Percentiles rank a stretch among this genome's conserved stretches.
phyloP scores from a whole-genome alignment of 805 yeast genomes.

The Candida awuae region DNA sequence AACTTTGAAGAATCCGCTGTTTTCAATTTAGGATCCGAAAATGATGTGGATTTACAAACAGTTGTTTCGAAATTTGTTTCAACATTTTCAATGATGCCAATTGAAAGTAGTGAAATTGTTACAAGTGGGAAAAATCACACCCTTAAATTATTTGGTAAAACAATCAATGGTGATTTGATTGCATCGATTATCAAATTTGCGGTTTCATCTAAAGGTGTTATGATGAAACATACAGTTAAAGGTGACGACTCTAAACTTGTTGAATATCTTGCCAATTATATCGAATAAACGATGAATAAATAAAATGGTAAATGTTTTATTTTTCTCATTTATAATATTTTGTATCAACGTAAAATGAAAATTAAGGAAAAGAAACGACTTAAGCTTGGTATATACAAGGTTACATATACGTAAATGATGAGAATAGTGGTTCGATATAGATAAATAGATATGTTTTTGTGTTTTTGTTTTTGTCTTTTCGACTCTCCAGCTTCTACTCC shows the following conservation, averaged over 20 bases:
- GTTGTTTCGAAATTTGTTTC: constrained; percentile 47
- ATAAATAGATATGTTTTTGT: not conserved
- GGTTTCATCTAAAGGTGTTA: constrained; percentile 37
- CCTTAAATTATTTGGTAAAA: constrained; percentile 77
- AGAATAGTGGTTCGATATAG: not conserved
- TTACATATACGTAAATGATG: not conserved
- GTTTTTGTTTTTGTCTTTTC: not conserved
- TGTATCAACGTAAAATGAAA: too few species aligned
- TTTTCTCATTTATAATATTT: too few species aligned
- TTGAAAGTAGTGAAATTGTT: constrained; percentile 66
- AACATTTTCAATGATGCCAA: constrained; percentile 56
- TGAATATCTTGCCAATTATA: constrained; percentile 43
- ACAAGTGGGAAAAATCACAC: constrained; percentile 52
- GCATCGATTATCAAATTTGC: constrained; percentile 45
- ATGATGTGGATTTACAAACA: constrained; percentile 38
- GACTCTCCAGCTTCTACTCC: too few species aligned
- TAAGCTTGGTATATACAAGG: too few species aligned
- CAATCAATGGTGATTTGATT: constrained; percentile 48
- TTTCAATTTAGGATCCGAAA: constrained; percentile 48
- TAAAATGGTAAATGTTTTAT: too few species aligned
- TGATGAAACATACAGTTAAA: constrained; percentile 53
- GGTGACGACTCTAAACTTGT: constrained; percentile 44
- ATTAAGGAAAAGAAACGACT: too few species aligned
- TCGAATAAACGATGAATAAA: constrained; percentile 24
- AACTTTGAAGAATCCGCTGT: constrained; percentile 56